These are phyloP conservation scores for Mariannaea sp. DNA, from an alignment of 2,329 filamentous ascomycete genomes.

Conservation along the genomic window DNA sequence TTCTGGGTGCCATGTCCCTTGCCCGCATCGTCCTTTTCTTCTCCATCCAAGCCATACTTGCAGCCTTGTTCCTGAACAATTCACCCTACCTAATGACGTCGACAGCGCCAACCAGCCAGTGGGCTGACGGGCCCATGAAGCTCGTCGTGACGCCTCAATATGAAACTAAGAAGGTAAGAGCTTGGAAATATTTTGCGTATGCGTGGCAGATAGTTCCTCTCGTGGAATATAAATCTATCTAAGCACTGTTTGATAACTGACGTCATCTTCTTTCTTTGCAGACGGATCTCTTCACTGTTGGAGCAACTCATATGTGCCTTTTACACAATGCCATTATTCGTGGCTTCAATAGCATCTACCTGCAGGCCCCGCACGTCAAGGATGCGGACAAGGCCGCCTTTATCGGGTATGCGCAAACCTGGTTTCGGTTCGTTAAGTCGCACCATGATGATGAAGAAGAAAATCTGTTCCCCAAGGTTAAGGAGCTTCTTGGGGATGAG, in stretches of 20 bases:
- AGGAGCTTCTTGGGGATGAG: constrained; percentile 55
- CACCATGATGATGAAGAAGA: constrained; percentile 66
- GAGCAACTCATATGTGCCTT: constrained; percentile 65
- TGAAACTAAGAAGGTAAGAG: constrained; percentile 54
- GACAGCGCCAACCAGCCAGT: constrained; percentile 42
- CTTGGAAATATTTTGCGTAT: too few relatives aligned
- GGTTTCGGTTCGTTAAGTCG: constrained; percentile 62
- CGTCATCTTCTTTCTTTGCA: constrained; percentile 30
- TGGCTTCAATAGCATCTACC: constrained; percentile 67
- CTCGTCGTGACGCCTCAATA: constrained; percentile 60
- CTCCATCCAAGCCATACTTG: constrained; percentile 38
- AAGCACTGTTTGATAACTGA: not conserved
- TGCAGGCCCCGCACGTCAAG: constrained; percentile 59
- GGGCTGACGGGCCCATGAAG: constrained; percentile 61
- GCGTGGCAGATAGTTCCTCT: too few relatives aligned
- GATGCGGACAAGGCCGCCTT: constrained; percentile 61
- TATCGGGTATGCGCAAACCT: constrained; percentile 60
- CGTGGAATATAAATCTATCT: too few relatives aligned
- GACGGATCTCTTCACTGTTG: constrained; percentile 63
- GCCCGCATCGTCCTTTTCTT: constrained; percentile 35
- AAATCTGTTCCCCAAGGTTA: constrained; percentile 59
- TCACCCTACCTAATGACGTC: constrained; percentile 45
- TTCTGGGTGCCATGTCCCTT: constrained; percentile 29
- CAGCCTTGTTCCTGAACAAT: constrained; percentile 41
- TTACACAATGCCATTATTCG: constrained; percentile 67